These are phyloP conservation scores for Colletotrichum spinosum DNA, from an alignment of 2,329 filamentous ascomycete species.

Conservation along the genomic window DNA sequence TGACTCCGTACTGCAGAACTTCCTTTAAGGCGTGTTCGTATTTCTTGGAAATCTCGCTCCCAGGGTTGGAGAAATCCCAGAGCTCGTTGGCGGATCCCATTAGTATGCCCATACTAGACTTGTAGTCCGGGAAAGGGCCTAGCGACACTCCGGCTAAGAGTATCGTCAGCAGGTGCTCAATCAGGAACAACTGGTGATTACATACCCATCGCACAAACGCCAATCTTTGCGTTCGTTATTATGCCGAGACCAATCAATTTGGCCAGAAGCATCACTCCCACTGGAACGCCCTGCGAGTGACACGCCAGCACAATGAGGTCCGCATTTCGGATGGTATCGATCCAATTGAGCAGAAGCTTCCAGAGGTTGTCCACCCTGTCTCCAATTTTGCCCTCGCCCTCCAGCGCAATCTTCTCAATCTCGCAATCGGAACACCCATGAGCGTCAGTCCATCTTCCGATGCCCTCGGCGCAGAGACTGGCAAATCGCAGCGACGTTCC, in stretches of 20 bases:
- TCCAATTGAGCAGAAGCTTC: conserved; percentile 95
- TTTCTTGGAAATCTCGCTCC: conserved; percentile 83
- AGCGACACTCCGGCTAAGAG: conserved; percentile 83
- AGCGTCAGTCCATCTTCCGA: conserved; percentile 82
- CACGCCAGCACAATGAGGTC: conserved; percentile 94
- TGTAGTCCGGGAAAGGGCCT: conserved; percentile 92
- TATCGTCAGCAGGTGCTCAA: background rate
- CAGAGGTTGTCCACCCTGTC: conserved; percentile 93
- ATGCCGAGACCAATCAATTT: conserved; percentile 93
- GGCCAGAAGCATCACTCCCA: conserved; percentile 90
- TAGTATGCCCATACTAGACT: conserved; percentile 85
- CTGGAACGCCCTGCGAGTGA: conserved; percentile 95
- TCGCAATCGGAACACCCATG: conserved; percentile 80
- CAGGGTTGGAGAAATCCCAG: conserved; percentile 89
- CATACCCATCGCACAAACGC: conserved; percentile 81
- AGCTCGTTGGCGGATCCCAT: conserved; percentile 93
- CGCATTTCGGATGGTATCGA: conserved; percentile 86
- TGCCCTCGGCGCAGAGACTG: conserved; percentile 84
- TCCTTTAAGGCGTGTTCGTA: conserved; percentile 82
- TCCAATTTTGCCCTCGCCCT: conserved; percentile 92
- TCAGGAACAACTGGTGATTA: background rate
- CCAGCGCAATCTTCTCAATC: conserved; percentile 93
- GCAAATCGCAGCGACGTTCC: conserved; percentile 96
- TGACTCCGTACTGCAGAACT: conserved; percentile 81
- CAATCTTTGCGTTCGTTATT: conserved; percentile 80